phyloP scores from a whole-genome alignment of 345 rosid species.

The Heritiera fomes region DNA sequence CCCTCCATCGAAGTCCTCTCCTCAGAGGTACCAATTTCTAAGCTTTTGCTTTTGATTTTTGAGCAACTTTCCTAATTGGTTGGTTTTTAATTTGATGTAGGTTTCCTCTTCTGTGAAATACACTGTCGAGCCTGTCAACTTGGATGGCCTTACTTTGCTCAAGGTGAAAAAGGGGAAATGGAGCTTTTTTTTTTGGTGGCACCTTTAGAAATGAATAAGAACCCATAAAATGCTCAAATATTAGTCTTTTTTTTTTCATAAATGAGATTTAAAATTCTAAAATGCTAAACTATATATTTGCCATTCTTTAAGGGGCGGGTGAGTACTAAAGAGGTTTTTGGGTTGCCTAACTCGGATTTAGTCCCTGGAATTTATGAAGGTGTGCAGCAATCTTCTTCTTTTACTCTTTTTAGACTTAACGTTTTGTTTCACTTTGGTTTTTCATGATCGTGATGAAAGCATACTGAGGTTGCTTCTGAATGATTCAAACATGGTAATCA shows the following conservation, averaged over 20 bases:
- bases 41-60: neutral
- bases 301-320: constrained; percentile 65
- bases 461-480: neutral
- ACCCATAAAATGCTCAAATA: neutral
- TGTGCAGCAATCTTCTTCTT: constrained; percentile 18
- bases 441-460: neutral
- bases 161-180: constrained; percentile 46
- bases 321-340: constrained; percentile 80
- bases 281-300: constrained; percentile 16
- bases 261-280: neutral
- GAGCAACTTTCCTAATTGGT: constrained; percentile 3
- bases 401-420: neutral
- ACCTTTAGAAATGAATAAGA: neutral
- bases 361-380: constrained; percentile 98
- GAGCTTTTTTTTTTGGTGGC: neutral
- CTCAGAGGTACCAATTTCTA: constrained; percentile 49
- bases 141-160: constrained; percentile 62
- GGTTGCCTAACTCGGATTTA: constrained; percentile 83
- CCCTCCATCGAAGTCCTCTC: constrained; percentile 67
- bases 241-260: neutral
- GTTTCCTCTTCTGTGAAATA: constrained; percentile 51
- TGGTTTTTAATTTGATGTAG: constrained; percentile 34
- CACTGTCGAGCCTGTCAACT: constrained; percentile 46
- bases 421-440: constrained; percentile 1
- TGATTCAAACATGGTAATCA: neutral